These are phyloP conservation scores for Macrophomina pseudophaseolina DNA, from an alignment of 2,329 filamentous ascomycete species.

Conservation along the genomic window DNA sequence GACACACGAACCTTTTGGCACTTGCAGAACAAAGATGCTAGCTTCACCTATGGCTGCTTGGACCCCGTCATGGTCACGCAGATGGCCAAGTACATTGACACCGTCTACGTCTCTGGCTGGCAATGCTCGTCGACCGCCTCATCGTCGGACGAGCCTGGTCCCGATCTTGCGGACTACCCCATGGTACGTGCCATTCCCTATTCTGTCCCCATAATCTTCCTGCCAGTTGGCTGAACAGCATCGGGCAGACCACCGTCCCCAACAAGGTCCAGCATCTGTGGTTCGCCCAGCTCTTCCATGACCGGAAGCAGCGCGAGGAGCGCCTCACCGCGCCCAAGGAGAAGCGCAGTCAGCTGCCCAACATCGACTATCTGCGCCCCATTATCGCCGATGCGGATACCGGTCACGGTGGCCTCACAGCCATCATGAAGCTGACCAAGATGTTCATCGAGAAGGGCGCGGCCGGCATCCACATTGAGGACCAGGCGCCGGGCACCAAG, in stretches of 20 bases:
- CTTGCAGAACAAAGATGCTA: conserved; percentile 77
- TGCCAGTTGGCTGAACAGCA: background rate
- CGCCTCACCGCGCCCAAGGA: conserved; percentile 76
- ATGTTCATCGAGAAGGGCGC: conserved; percentile 96
- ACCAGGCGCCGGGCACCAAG: conserved; percentile 97
- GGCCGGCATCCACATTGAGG: conserved; percentile 97
- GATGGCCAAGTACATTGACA: conserved; percentile 99
- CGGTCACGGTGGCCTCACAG: conserved; percentile 95
- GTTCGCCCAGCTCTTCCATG: conserved; percentile 98
- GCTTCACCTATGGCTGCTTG: conserved; percentile 95
- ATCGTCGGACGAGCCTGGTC: conserved; percentile 91
- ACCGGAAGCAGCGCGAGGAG: conserved; percentile 97
- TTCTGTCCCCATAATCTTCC: background rate
- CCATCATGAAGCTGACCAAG: conserved; percentile 99
- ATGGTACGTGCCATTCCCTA: conserved; percentile 41
- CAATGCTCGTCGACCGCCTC: conserved; percentile 97
- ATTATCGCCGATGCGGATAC: conserved; percentile 98
- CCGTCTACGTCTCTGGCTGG: conserved; percentile 98
- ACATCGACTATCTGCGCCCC: conserved; percentile 91
- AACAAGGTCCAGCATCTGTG: conserved; percentile 98
- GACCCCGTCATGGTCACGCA: conserved; percentile 99
- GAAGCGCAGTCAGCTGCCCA: conserved; percentile 73
- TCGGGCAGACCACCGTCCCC: conserved; percentile 82
- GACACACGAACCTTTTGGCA: conserved; percentile 27
- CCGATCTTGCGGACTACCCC: conserved; percentile 97